A percentile compares a stretch with the other conserved stretches of the same genome.
Evolutionary conservation across 148 eudicot species (phyloP).

Genomic region (Nepenthes mirabilis): DNA sequence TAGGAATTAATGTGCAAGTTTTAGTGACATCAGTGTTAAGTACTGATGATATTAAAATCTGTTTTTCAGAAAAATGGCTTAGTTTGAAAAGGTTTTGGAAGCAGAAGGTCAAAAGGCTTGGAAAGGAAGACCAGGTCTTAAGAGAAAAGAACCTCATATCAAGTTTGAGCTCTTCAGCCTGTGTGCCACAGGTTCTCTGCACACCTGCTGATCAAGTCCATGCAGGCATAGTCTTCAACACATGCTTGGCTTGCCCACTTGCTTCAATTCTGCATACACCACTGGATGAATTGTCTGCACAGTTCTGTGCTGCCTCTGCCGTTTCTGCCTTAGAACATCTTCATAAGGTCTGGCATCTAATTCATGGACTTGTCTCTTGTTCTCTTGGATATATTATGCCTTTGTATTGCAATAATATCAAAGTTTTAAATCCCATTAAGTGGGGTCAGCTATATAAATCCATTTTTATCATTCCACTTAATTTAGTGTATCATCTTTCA

Average conservation of each 20-base stretch:
- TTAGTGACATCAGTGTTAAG: background rate
- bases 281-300: slow-evolving; percentile 65
- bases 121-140: slow-evolving; percentile 65
- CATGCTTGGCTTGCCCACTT: slow-evolving; percentile 64
- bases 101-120: slow-evolving; percentile 64
- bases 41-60: background rate
- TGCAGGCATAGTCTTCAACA: slow-evolving; percentile 69
- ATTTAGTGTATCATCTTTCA: too few relatives aligned
- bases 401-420: background rate
- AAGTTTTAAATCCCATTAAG: too few relatives aligned
- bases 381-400: background rate
- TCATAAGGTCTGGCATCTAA: slow-evolving; percentile 46
- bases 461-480: too few relatives aligned
- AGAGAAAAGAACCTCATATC: slow-evolving; percentile 64
- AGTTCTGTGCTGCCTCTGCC: slow-evolving; percentile 75
- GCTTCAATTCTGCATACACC: slow-evolving; percentile 52
- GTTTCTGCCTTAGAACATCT: slow-evolving; percentile 61
- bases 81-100: slow-evolving; percentile 79
- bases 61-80: slow-evolving; percentile 38
- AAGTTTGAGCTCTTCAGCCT: slow-evolving; percentile 34
- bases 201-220: slow-evolving; percentile 69
- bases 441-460: too few relatives aligned
- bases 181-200: slow-evolving; percentile 63
- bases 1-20: too few relatives aligned
- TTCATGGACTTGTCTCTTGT: background rate